These are phyloP conservation scores for Parastagonospora avenae DNA, from an alignment of 2,329 filamentous ascomycete species.

Conservation along the genomic window DNA sequence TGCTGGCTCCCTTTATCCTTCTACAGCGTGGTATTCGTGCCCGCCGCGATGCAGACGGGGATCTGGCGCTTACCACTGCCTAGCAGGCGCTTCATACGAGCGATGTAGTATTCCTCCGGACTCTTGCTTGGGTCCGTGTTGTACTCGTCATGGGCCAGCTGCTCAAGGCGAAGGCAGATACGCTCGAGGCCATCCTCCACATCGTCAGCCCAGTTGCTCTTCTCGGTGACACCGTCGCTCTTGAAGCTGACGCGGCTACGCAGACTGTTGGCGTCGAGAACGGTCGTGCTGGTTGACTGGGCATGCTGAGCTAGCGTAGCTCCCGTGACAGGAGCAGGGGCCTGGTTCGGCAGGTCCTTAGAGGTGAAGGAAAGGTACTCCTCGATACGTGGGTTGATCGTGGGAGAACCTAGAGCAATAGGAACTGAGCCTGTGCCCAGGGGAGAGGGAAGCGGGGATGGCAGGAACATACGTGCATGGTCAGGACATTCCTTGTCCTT, in stretches of 20 bases:
- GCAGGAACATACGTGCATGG: constrained; percentile 14
- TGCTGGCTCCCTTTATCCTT: too few species aligned
- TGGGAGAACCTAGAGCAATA: constrained; percentile 34
- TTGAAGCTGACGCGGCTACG: constrained; percentile 17
- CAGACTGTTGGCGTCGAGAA: constrained; percentile 9
- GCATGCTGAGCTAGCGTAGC: constrained; percentile 19
- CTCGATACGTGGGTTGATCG: constrained; percentile 31
- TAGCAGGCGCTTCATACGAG: constrained; percentile 30
- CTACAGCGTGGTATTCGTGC: neutral
- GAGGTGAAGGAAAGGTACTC: constrained; percentile 38
- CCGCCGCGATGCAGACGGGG: constrained; percentile 22
- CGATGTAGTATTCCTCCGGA: constrained; percentile 32
- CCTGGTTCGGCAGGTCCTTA: constrained; percentile 29
- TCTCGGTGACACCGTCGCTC: constrained; percentile 38
- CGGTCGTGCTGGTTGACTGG: constrained; percentile 9
- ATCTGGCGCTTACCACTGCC: constrained; percentile 15
- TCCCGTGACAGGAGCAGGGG: constrained; percentile 17
- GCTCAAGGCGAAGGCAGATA: constrained; percentile 31
- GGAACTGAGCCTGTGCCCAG: constrained; percentile 22
- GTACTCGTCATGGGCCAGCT: constrained; percentile 39
- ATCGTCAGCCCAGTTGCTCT: constrained; percentile 43
- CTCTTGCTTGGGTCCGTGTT: constrained; percentile 19
- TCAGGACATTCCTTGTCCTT: constrained; percentile 10
- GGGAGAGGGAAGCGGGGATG: constrained; percentile 3
- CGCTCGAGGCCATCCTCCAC: constrained; percentile 32